phyloP scores from a whole-genome alignment of 2,329 filamentous ascomycete genomes.

The Gnomoniopsis smithogilvyi region DNA sequence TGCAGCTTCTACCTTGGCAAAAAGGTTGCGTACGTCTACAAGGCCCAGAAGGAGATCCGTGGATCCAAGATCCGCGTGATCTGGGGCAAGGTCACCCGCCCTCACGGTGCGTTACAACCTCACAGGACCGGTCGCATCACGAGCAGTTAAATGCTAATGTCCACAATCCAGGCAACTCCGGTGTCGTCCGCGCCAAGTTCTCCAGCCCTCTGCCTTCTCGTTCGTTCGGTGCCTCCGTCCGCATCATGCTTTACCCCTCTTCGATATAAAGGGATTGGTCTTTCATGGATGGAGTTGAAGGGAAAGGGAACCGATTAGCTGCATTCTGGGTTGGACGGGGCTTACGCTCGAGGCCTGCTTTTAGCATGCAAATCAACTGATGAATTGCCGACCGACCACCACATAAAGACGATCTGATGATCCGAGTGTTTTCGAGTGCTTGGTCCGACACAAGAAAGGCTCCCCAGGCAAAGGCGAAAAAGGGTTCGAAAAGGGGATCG shows the following conservation, averaged over 20 bases:
- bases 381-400: constrained; percentile 18
- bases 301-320: constrained; percentile 23
- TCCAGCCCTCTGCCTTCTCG: constrained; percentile 91
- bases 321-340: constrained; percentile 22
- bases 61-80: constrained; percentile 99
- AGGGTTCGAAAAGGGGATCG: constrained; percentile 10
- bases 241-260: constrained; percentile 97
- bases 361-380: constrained; percentile 21
- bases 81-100: constrained; percentile 97
- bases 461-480: constrained; percentile 9
- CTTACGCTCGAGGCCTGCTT: constrained; percentile 16
- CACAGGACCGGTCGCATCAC: constrained; percentile 11
- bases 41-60: constrained; percentile 88
- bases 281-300: constrained; percentile 27
- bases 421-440: constrained; percentile 19
- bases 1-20: constrained; percentile 93
- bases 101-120: constrained; percentile 68
- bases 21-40: constrained; percentile 98
- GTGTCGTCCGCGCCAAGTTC: constrained; percentile 98
- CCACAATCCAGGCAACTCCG: constrained; percentile 74
- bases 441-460: constrained; percentile 19
- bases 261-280: constrained; percentile 74
- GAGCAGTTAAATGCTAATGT: constrained; percentile 8
- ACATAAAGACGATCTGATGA: constrained; percentile 12
- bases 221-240: constrained; percentile 93